A percentile compares a stretch with the other conserved stretches of the same genome.
These are phyloP conservation scores for Xerocomellus intermedius DNA, from an alignment of 768 basidiomycete genomes.

Conservation along the genomic window DNA sequence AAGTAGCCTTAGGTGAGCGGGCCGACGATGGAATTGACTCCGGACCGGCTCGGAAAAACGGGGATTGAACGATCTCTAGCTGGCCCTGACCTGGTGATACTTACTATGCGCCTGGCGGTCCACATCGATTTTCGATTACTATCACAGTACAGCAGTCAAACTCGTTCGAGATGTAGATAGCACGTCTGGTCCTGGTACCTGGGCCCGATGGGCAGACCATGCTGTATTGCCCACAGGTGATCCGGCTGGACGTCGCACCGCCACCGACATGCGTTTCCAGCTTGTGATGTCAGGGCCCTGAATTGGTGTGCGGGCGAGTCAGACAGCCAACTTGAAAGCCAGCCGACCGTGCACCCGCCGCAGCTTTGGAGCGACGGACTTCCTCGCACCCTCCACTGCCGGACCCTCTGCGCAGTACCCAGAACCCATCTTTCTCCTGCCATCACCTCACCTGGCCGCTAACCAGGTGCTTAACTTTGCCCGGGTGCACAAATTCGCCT, in stretches of 20 bases:
- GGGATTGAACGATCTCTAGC: neutral
- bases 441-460: conserved; percentile 6
- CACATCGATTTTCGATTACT: neutral
- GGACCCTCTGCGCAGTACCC: conserved; percentile 15
- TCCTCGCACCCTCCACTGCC: neutral
- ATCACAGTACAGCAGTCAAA: neutral
- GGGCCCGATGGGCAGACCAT: neutral
- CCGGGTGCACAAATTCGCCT: conserved; percentile 7
- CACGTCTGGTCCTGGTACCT: conserved; percentile 6
- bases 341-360: conserved; percentile 7
- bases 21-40: neutral
- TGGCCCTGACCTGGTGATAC: too few relatives aligned
- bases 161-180: neutral
- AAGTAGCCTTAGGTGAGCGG: conserved; percentile 2
- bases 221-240: conserved; percentile 6
- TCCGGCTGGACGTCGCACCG: conserved; percentile 15
- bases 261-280: conserved; percentile 23
- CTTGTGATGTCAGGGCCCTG: conserved; percentile 28
- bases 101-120: too few relatives aligned
- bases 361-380: conserved; percentile 14
- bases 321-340: too few relatives aligned
- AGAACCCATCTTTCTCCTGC: neutral
- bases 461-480: conserved; percentile 11
- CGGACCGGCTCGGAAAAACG: neutral
- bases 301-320: conserved; percentile 9